These are phyloP conservation scores for Aspergillus fischeri DNA, from an alignment of 2,329 filamentous ascomycete species.

Conservation along the genomic window DNA sequence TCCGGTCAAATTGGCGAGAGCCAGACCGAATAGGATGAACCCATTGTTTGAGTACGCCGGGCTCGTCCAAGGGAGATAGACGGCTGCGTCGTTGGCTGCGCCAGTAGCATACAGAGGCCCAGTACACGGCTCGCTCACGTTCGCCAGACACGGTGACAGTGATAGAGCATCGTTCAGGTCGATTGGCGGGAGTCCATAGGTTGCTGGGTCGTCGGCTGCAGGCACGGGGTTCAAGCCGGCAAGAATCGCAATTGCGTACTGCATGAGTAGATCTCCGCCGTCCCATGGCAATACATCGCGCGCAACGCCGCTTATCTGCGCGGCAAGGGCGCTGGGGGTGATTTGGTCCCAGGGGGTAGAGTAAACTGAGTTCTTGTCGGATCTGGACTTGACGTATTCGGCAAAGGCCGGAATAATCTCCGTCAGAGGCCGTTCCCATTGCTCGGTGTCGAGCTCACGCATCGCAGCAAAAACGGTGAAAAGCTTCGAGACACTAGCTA, in stretches of 20 bases:
- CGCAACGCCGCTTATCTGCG: constrained; percentile 44
- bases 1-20: constrained; percentile 44
- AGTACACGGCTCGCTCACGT: constrained; percentile 10
- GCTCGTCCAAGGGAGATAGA: constrained; percentile 42
- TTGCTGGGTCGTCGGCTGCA: background rate
- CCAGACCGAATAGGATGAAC: constrained; percentile 37
- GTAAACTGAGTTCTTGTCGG: constrained; percentile 26
- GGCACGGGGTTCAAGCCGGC: constrained; percentile 4
- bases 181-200: constrained; percentile 31
- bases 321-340: constrained; percentile 44
- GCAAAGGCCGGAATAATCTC: constrained; percentile 43
- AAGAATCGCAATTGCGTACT: constrained; percentile 18
- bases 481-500: constrained; percentile 41
- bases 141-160: constrained; percentile 8
- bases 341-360: constrained; percentile 46
- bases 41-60: constrained; percentile 51
- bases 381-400: constrained; percentile 19
- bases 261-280: background rate
- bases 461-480: constrained; percentile 39
- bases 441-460: constrained; percentile 27
- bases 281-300: constrained; percentile 22
- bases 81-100: constrained; percentile 32
- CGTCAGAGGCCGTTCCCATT: constrained; percentile 45
- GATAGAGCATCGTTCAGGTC: constrained; percentile 15
- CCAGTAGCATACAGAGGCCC: constrained; percentile 26